Evolutionary conservation across 371 early-diverging fungal species (phyloP).

Genomic region (Zychaea mexicana): DNA sequence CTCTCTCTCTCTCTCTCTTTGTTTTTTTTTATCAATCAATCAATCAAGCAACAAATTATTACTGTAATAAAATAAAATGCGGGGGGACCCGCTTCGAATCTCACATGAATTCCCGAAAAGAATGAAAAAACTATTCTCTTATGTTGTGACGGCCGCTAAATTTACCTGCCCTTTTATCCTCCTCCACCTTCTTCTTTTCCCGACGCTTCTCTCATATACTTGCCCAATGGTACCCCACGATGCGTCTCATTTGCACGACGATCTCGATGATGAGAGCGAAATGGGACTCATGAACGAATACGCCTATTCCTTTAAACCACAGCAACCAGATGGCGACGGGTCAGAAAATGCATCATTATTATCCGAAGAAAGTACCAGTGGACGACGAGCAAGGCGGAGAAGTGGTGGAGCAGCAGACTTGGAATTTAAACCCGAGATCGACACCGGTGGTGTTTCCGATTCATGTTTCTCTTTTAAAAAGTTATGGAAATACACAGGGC

Average conservation of each 20-base stretch:
- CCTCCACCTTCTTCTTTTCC: not conserved
- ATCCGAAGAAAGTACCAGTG: not conserved
- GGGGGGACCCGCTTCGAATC: not conserved
- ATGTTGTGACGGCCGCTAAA: not conserved
- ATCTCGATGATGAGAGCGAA: constrained; percentile 12
- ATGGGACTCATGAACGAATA: constrained; percentile 2
- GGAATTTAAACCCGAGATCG: constrained; percentile 28
- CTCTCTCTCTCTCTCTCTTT: not conserved
- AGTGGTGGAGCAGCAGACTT: not conserved
- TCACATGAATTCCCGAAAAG: not conserved
- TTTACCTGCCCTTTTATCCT: not conserved
- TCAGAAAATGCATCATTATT: not conserved
- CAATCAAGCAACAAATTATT: no score
- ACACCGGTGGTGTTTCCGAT: constrained; percentile 28
- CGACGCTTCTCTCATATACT: no score
- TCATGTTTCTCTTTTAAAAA: constrained; percentile 45
- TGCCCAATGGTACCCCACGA: constrained; percentile 17
- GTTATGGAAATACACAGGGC: constrained; percentile 54
- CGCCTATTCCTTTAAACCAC: not conserved
- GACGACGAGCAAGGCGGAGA: constrained; percentile 1
- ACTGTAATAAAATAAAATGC: not conserved
- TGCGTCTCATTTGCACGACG: constrained; percentile 6
- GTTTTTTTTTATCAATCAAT: not conserved
- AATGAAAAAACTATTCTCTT: no score
- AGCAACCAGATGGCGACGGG: not conserved